Evolutionary conservation across 1,284 basidiomycete genomes (phyloP), one percentile per base, ranked within the genome.

Genomic region (Ganoderma meredithae): DNA sequence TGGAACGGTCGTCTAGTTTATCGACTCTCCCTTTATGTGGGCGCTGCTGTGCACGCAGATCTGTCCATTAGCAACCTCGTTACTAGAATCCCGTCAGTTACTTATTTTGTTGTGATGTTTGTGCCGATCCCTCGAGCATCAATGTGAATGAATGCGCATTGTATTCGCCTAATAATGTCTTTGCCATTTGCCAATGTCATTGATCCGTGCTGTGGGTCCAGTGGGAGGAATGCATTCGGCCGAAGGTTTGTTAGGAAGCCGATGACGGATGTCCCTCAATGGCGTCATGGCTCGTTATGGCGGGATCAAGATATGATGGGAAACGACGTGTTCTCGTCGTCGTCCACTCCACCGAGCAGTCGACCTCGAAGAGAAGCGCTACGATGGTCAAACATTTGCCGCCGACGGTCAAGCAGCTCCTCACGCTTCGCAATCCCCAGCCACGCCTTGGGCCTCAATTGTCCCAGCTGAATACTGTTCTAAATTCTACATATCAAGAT

Each of bases 401-500:
- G 2, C 79, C 82, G 7, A 72, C 81, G 7, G 83, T 96, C 73
- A 96, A 94, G 81, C 87, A 91, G 22, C 84, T 96, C 55, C 77
- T 97, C 73, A 85, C 88, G 17, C 81, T 93, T 47, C 90, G 90
- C 71, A 89, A 87, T 67, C 92, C 92, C 17, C 82, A 87, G 36
- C 83, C 89, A 8, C 83, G 88, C 49, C 84, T 87, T 5, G 84
- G 88, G 64, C 94, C 93, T 43, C 83, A 88, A 13, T 64, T 83
- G 3, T 66, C 83, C 17, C 82, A 79, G 69, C 81, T 95, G n/a
- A 83, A 86, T 71, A 80, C 76, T 33, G 81, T 93, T 39, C 88
- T 95, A 74, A 76, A 82, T 13, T 83, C 82, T 65, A 88, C 94
- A 31, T 84, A 85, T 73, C 81, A 81, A 40, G 89, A 91, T 76